Percentiles rank a stretch among this genome's conserved stretches.
phyloP scores from a whole-genome alignment of 345 rosid genomes.

The Excoecaria cochinchinensis region DNA sequence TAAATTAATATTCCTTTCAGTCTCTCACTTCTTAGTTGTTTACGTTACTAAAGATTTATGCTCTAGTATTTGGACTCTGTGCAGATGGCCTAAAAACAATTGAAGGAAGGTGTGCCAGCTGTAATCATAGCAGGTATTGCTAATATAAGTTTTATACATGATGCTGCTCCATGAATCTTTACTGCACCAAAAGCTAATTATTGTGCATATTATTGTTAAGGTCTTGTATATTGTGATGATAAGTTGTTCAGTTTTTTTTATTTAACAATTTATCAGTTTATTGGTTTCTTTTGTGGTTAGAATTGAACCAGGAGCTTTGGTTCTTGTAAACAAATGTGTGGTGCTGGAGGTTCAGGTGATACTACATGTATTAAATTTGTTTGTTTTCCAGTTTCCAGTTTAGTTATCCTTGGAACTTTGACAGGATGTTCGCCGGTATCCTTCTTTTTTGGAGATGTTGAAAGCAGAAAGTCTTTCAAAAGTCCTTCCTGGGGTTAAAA shows the following conservation, averaged over 20 bases:
- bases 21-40: no score
- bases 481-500: constrained; percentile 67
- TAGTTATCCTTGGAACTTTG: constrained; percentile 7
- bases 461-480: constrained; percentile 50
- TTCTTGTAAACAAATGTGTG: constrained; percentile 62
- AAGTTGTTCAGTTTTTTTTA: neutral
- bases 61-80: constrained; percentile 16
- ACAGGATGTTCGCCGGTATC: constrained; percentile 54
- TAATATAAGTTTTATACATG: neutral
- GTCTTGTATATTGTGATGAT: neutral
- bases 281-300: constrained; percentile 38
- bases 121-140: constrained; percentile 38
- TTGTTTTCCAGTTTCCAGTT: constrained; percentile 14
- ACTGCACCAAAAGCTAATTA: neutral
- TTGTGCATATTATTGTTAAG: neutral
- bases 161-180: neutral
- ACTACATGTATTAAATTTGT: neutral
- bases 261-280: neutral
- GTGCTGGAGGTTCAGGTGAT: constrained; percentile 75
- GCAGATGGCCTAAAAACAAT: constrained; percentile 48
- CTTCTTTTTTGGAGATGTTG: constrained; percentile 67
- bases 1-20: neutral
- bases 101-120: constrained; percentile 47
- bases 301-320: constrained; percentile 49
- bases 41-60: neutral